A percentile compares a stretch with the other conserved stretches of the same genome.
These are phyloP conservation scores for Hylodesmum podocarpum DNA, from an alignment of 306 rosid genomes.

Conservation along the genomic window DNA sequence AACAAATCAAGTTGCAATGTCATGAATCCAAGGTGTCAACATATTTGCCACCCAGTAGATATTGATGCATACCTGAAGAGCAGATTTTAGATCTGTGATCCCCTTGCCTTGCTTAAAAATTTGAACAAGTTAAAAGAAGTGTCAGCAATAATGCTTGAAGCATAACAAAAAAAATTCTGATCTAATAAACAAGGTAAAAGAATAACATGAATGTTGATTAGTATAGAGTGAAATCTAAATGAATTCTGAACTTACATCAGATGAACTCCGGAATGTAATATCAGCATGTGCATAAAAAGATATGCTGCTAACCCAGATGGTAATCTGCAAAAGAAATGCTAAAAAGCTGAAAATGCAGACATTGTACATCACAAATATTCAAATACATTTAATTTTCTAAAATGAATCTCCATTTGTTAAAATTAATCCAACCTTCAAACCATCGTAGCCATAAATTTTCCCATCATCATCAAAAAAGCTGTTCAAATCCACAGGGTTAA, in stretches of 20 bases:
- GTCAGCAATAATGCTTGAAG: not conserved
- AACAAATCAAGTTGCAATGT: slow-evolving; percentile 24
- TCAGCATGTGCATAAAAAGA: slow-evolving; percentile 82
- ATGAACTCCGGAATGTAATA: slow-evolving; percentile 55
- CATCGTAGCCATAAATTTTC: slow-evolving; percentile 82
- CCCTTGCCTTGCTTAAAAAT: slow-evolving; percentile 87
- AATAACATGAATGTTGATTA: not conserved
- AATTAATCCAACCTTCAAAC: slow-evolving; percentile 59
- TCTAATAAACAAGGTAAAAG: slow-evolving; percentile 1
- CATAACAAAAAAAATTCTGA: slow-evolving; percentile 3
- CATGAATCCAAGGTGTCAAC: not conserved
- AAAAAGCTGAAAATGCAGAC: slow-evolving; percentile 16
- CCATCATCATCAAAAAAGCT: slow-evolving; percentile 73
- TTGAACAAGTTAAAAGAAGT: slow-evolving; percentile 15
- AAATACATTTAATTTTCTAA: not conserved
- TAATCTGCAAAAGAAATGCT: slow-evolving; percentile 55
- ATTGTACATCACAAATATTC: not conserved
- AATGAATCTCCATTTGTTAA: not conserved
- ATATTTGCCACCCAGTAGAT: not conserved
- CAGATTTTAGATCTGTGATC: slow-evolving; percentile 68
- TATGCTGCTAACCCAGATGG: slow-evolving; percentile 75
- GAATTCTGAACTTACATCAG: slow-evolving; percentile 68
- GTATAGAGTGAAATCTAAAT: not conserved
- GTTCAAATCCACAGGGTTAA: slow-evolving; percentile 73
- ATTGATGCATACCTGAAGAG: slow-evolving; percentile 66